phyloP scores from a whole-genome alignment of 2,329 filamentous ascomycete species.

The Alternaria angustiovoidea region DNA sequence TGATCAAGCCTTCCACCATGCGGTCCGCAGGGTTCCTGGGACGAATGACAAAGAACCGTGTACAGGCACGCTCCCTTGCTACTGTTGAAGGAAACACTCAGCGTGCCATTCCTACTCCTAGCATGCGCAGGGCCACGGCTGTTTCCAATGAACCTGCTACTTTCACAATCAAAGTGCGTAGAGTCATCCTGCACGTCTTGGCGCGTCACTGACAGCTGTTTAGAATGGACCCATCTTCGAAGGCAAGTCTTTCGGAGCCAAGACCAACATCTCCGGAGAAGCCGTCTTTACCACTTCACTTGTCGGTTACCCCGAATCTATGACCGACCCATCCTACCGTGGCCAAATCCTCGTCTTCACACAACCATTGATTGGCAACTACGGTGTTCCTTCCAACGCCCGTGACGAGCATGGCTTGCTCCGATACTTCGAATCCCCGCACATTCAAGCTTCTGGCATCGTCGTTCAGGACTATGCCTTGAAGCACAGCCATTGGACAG shows the following conservation, averaged over 20 bases:
- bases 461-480: slow-evolving; percentile 94
- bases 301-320: slow-evolving; percentile 94
- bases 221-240: slow-evolving; percentile 95
- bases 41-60: slow-evolving; percentile 56
- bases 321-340: slow-evolving; percentile 74
- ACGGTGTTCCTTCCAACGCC: slow-evolving; percentile 87
- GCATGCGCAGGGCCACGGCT: slow-evolving; percentile 67
- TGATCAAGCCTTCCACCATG: slow-evolving; percentile 61
- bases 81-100: slow-evolving; percentile 75
- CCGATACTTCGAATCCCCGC: slow-evolving; percentile 97
- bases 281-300: slow-evolving; percentile 98
- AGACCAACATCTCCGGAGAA: slow-evolving; percentile 95
- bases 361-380: slow-evolving; percentile 97
- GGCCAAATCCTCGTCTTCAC: slow-evolving; percentile 98
- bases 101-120: slow-evolving; percentile 68
- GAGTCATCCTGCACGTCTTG: neutral
- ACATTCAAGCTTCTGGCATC: slow-evolving; percentile 95
- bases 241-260: slow-evolving; percentile 95
- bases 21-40: slow-evolving; percentile 54
- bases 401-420: slow-evolving; percentile 89
- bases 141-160: slow-evolving; percentile 82
- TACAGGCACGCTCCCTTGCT: slow-evolving; percentile 64
- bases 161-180: slow-evolving; percentile 85
- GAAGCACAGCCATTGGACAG: slow-evolving; percentile 98
- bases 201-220: slow-evolving; percentile 44